These are phyloP conservation scores for Schoenoplectus triqueter DNA, from an alignment of 202 grass and related monocot genomes.

Conservation along the genomic window DNA sequence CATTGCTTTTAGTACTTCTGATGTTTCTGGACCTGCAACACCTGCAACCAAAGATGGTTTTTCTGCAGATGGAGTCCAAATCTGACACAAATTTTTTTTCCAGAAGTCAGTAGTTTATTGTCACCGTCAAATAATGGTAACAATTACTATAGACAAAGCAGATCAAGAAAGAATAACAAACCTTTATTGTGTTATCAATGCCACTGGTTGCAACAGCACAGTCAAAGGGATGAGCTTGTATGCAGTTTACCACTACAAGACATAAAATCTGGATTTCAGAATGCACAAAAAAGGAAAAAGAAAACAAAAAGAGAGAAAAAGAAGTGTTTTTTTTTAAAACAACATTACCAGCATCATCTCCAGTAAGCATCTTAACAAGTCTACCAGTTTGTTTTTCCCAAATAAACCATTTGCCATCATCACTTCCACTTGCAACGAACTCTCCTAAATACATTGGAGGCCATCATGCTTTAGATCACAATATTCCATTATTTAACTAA, in stretches of 20 bases:
- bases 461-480: constrained; percentile 18
- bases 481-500: constrained; percentile 1
- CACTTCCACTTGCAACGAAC: constrained; percentile 96
- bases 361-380: constrained; percentile 93
- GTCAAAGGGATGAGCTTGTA: constrained; percentile 96
- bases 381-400: constrained; percentile 98
- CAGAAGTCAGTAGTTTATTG: constrained; percentile 23
- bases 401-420: constrained; percentile 99
- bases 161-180: constrained; percentile 33
- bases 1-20: constrained; percentile 80
- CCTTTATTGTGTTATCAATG: constrained; percentile 94
- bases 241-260: constrained; percentile 86
- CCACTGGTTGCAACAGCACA: constrained; percentile 92
- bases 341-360: constrained; percentile 80
- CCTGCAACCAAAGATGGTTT: constrained; percentile 66
- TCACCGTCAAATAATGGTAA: constrained; percentile 33
- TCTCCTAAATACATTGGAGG: constrained; percentile 50
- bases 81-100: constrained; percentile 54
- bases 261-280: not conserved
- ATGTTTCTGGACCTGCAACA: constrained; percentile 52
- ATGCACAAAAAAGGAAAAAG: not conserved
- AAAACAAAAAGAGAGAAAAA: constrained; percentile 3
- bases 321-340: constrained; percentile 31
- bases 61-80: constrained; percentile 84
- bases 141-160: not conserved